A percentile compares a stretch with the other conserved stretches of the same genome.
Conservation (phyloP, 2,329 filamentous ascomycete species). For the Intubia oerlemansii region DNA sequence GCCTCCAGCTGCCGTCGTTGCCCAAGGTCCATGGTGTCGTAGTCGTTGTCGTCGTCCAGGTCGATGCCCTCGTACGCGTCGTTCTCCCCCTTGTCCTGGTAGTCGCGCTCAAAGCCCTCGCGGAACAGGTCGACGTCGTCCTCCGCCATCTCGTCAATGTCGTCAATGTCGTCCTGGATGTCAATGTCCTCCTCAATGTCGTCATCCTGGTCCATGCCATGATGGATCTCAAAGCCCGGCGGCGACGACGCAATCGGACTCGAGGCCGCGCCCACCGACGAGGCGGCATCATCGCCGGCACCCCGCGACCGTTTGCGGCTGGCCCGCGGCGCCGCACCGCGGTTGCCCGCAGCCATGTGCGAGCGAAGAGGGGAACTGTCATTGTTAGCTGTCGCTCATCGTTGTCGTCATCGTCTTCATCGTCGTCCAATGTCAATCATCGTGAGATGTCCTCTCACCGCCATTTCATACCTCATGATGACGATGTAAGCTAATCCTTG, state of each 20-base stretch:
- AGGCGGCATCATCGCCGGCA: slow-evolving; percentile 27
- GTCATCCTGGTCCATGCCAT: slow-evolving; percentile 34
- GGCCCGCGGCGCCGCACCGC: slow-evolving; percentile 33
- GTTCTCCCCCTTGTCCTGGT: slow-evolving; percentile 41
- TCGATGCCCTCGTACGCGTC: slow-evolving; percentile 50
- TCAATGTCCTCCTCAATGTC: slow-evolving; percentile 36
- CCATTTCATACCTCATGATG: no score
- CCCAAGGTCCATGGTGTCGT: slow-evolving; percentile 44
- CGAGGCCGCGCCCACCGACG: slow-evolving; percentile 29
- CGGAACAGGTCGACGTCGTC: slow-evolving; percentile 64
- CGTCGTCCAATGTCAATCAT: no score
- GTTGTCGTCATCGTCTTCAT: no score
- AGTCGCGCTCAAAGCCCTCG: slow-evolving; percentile 52
- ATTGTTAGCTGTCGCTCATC: no score
- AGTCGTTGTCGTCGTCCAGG: slow-evolving; percentile 61
- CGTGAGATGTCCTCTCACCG: no score
- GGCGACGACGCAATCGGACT: slow-evolving; percentile 49
- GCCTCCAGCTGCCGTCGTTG: slow-evolving; percentile 50
- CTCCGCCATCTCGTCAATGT: slow-evolving; percentile 64
- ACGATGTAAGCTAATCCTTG: no score
- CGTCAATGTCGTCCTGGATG: slow-evolving; percentile 52
- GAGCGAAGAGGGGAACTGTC: slow-evolving; percentile 68
- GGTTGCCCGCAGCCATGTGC: slow-evolving; percentile 67
- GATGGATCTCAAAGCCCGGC: slow-evolving; percentile 40
- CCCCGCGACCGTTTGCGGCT: slow-evolving; percentile 34